phyloP scores from a whole-genome alignment of 169 alveolate species.

The Theileria parva region DNA sequence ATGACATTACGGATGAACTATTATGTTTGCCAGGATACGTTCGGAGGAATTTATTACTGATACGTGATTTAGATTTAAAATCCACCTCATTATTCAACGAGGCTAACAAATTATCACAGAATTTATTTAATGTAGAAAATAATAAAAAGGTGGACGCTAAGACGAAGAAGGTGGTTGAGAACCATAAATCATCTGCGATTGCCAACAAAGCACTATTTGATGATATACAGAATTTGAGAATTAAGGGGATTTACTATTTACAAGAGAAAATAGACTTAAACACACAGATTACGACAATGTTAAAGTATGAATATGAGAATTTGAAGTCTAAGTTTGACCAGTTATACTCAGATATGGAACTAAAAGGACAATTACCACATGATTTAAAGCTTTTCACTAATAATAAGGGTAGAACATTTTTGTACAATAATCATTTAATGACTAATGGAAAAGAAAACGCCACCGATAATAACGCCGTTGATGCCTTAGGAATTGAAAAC shows the following conservation, averaged over 20 bases:
- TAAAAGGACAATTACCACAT: conserved; percentile 70
- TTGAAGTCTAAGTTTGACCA: conserved; percentile 69
- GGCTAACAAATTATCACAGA: conserved; percentile 39
- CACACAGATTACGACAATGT: conserved; percentile 71
- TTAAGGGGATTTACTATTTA: conserved; percentile 63
- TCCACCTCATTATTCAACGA: conserved; percentile 28
- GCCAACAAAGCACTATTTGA: conserved; percentile 13
- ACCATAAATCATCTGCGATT: background rate
- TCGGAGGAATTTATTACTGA: conserved; percentile 49
- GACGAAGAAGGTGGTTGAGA: background rate
- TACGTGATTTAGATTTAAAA: conserved; percentile 60
- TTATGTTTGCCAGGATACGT: conserved; percentile 59
- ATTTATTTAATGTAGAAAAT: background rate
- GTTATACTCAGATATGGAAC: conserved; percentile 74
- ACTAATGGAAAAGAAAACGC: too few relatives aligned
- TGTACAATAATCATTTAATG: too few relatives aligned
- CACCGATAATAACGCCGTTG: too few relatives aligned
- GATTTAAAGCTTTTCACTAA: conserved; percentile 27
- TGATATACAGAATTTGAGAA: conserved; percentile 57
- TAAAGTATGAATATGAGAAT: conserved; percentile 72
- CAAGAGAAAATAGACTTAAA: conserved; percentile 74
- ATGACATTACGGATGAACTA: conserved; percentile 63
- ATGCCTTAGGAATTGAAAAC: too few relatives aligned
- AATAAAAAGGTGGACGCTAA: background rate
- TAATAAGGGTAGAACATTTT: too few relatives aligned